Conservation (phyloP, 371 early-diverging fungal species). For the Cladochytrium tenue region DNA sequence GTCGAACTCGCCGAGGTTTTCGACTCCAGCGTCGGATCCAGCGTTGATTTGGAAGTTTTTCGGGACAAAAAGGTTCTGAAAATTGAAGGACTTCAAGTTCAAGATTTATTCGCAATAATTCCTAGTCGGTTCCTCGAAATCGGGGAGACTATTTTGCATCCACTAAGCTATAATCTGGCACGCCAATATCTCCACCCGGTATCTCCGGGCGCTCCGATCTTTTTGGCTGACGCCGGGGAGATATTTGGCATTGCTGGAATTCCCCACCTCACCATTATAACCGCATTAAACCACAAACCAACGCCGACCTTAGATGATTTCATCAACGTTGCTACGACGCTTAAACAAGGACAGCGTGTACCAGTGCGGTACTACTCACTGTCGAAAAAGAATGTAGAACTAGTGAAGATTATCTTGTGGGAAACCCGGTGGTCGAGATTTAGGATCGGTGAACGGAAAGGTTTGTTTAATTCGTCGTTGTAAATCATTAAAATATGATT, state of each 20-base stretch:
- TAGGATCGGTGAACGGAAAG: constrained; percentile 10
- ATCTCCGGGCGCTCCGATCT: constrained; percentile 26
- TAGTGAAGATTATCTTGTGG: constrained; percentile 26
- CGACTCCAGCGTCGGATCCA: constrained; percentile 65
- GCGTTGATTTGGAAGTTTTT: constrained; percentile 56
- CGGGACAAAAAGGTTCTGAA: constrained; percentile 29
- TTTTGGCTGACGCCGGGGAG: constrained; percentile 35
- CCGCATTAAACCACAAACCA: constrained; percentile 30
- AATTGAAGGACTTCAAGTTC: constrained; percentile 54
- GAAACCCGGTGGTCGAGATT: constrained; percentile 36
- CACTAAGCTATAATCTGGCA: constrained; percentile 68
- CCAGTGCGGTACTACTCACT: constrained; percentile 42
- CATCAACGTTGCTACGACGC: constrained; percentile 24
- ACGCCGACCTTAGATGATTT: constrained; percentile 35
- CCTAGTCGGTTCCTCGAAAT: constrained; percentile 44
- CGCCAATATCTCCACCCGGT: constrained; percentile 55
- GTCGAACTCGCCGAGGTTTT: constrained; percentile 72
- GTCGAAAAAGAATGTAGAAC: constrained; percentile 38
- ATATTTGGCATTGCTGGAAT: constrained; percentile 45
- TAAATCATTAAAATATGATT: background rate
- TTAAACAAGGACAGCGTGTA: constrained; percentile 41
- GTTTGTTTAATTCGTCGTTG: no score
- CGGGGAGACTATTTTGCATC: constrained; percentile 39
- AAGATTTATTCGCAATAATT: constrained; percentile 71
- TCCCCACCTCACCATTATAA: constrained; percentile 28